Base-by-base conservation (phyloP, 2,329 filamentous ascomycete species). In the Monosporascus sp. region DNA sequence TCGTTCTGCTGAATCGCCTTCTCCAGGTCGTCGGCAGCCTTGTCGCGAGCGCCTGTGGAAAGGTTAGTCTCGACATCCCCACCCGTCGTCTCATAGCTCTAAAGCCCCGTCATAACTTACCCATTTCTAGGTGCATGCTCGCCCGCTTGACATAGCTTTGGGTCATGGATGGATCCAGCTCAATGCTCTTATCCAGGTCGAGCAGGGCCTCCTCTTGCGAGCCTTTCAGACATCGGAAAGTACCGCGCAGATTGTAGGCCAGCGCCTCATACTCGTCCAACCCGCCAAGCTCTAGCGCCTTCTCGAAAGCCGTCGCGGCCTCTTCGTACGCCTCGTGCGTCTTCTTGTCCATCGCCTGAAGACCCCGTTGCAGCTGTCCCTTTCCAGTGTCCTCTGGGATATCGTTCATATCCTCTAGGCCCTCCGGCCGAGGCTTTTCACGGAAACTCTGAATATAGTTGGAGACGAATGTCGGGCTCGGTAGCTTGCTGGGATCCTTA, bases 381-480 rank as follows among this genome's bases (percentile, higher is more conserved):
- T 88, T 88, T 63, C 92, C 93, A 46, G 85, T 89, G 46, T 87
- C 84, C 63, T 92, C 84, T 43, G 84, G 74, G 48, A 97, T 73
- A 60, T 96, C 90, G n/a, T 79, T 84, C 7, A 84, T 81, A 62
- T 95, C 90, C 55, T 93, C 91, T 50, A 99, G 78, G 14, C 91
- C 93, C 57, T 79, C 84, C 4, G 94, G 93, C 2, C 90, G 82
- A 48, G 85, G 79, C 76, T 88, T 89, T 55, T 86, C 79, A 56
- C 94, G 88, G 88, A 99, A 99, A 77, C 93, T 97, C 76, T 97
- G 93, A 35, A 99, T 87, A 73, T 99, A 99, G 79, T 99, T 99
- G 68, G 91, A 91, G 61, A 99, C 92, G 64, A 97, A 99, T 14
- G 92, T 97, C 31, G 94, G 88, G 73, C 92, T 97, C 20, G 94